Evolutionary conservation across 1,284 basidiomycete species (phyloP), one percentile per base, ranked within the genome.

Genomic region (Phylloporus sp.): DNA sequence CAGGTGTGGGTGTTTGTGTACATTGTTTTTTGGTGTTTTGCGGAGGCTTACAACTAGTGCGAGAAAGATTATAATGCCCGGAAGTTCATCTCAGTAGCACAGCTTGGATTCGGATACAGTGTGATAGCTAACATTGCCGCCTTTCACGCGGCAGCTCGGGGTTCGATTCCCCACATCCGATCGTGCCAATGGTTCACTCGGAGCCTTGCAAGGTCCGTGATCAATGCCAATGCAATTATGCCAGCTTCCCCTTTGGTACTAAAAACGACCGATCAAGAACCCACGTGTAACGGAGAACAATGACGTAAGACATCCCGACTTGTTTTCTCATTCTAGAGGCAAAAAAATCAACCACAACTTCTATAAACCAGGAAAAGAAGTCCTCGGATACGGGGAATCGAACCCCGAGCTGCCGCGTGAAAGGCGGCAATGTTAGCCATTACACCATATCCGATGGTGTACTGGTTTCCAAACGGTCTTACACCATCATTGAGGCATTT

Each of bases 401-500:
- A 84, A 84, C 83, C 82, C 82, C 81, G 83, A 83, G 83, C 83
- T 82, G 76, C 81, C 82, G 82, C 80, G 79, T 86, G 85, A 86
- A 82, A 87, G 86, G 86, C 85, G 84, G 84, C 81, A 86, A 86
- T 86, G 86, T 86, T 87, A 84, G 84, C 86, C 86, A 79, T 86
- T 87, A 87, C 86, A 87, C 84, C 86, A 86, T 86, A 86, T 80
- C 86, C 81, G 83, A 84, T 58, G 42, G 15, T 32, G 2, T 4
- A 37, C 34, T 37, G 34, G 20, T 3, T 4, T 7, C 31, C 8
- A 24, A 24, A 37, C 24, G n/a, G n/a, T n/a, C n/a, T n/a, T 7
- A 28, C 44, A 47, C 12, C 6, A 53, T 26, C 34, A 17, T 34
- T 6, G 32, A 37, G 5, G n/a, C 20, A 51, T 20, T 22, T 31